Conservation (phyloP, 129 eudicot species). For the Heracleum sosnowskyi region DNA sequence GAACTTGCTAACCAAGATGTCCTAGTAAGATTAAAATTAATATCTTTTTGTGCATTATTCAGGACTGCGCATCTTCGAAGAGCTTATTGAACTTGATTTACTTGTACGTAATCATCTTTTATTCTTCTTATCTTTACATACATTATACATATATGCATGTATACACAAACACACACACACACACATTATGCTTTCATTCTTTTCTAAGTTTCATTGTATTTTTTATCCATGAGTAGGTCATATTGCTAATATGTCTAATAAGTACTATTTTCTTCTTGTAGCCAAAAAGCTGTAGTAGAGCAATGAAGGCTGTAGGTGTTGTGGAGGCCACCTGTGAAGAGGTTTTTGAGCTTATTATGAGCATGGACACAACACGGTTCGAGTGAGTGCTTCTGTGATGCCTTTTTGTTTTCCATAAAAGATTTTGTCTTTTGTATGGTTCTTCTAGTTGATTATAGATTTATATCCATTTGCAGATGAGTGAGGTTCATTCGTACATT, state of each 20-base stretch:
- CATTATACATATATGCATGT: neutral
- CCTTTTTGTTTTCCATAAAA: neutral
- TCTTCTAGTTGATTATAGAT: neutral
- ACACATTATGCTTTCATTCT: neutral
- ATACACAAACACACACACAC: neutral
- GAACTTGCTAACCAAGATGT: conserved; percentile 10
- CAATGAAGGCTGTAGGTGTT: conserved; percentile 99
- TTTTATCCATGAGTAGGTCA: conserved; percentile 5
- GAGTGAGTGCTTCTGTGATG: conserved; percentile 50
- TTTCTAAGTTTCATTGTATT: neutral
- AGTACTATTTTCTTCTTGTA: conserved; percentile 23
- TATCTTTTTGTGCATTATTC: conserved; percentile 16
- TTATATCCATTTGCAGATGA: neutral
- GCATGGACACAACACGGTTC: conserved; percentile 96
- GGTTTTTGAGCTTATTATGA: conserved; percentile 94
- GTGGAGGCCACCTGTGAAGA: conserved; percentile 99
- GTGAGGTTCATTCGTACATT: neutral
- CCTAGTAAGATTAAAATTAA: neutral
- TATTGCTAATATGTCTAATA: conserved; percentile 8
- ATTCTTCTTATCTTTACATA: neutral
- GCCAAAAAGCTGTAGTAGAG: conserved; percentile 99
- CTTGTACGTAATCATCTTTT: conserved; percentile 48
- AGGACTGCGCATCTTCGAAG: conserved; percentile 99
- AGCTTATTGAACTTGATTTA: conserved; percentile 91
- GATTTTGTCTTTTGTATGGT: neutral